A percentile compares a stretch with the other conserved stretches of the same genome.
Conservation (phyloP, 2,329 filamentous ascomycete species). For the Coniochaeta sp. region DNA sequence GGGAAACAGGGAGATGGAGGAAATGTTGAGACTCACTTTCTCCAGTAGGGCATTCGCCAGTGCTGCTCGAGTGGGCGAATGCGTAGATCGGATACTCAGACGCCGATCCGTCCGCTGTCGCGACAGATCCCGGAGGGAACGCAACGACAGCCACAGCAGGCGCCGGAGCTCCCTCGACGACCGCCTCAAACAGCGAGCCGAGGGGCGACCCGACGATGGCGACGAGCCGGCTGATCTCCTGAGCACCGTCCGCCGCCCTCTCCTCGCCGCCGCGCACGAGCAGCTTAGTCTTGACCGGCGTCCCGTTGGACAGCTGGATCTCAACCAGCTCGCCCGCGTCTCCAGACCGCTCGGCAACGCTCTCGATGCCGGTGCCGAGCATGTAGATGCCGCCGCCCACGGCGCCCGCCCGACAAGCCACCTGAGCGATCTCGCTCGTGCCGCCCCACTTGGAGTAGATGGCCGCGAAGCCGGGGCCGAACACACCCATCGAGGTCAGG, state of each 20-base stretch:
- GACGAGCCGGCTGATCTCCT: slow-evolving; percentile 51
- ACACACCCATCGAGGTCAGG: slow-evolving; percentile 76
- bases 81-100: slow-evolving; percentile 45
- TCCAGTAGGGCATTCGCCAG: slow-evolving; percentile 79
- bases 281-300: slow-evolving; percentile 46
- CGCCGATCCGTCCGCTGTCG: slow-evolving; percentile 18
- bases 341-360: slow-evolving; percentile 11
- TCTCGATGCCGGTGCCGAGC: slow-evolving; percentile 61
- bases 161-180: slow-evolving; percentile 66
- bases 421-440: slow-evolving; percentile 80
- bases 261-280: slow-evolving; percentile 39
- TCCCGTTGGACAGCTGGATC: slow-evolving; percentile 44
- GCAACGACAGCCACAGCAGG: slow-evolving; percentile 68
- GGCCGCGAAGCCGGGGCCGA: slow-evolving; percentile 83
- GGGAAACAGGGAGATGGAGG: slow-evolving; percentile 7
- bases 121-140: slow-evolving; percentile 49
- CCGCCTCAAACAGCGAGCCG: slow-evolving; percentile 57
- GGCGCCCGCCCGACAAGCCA: slow-evolving; percentile 81
- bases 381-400: slow-evolving; percentile 91
- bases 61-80: slow-evolving; percentile 78
- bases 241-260: slow-evolving; percentile 5
- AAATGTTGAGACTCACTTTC: slow-evolving; percentile 67
- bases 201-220: slow-evolving; percentile 63
- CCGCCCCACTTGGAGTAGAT: slow-evolving; percentile 93
- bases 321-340: not conserved